Base-by-base conservation (phyloP, 805 yeast genomes). In the Deakozyma indianensis region DNA sequence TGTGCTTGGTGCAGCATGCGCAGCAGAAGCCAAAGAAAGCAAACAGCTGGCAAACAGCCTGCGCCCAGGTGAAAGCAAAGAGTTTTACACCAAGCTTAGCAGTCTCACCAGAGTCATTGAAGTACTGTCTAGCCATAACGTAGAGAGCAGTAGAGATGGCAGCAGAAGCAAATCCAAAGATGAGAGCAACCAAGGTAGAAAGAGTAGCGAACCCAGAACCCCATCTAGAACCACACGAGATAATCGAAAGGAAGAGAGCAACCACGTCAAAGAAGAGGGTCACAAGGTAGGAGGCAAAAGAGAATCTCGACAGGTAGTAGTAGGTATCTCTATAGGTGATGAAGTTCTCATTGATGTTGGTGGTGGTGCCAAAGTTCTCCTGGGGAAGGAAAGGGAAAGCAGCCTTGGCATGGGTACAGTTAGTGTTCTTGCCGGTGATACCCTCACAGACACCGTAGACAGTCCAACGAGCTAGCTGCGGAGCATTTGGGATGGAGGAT, bases 301-400 rank as follows among this genome's bases (percentile, higher is more conserved):
- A 78, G 55, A 80, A 73, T 53, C 90, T 74, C 18, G 85, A 72
- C 56, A 80, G 63, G 63, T 78, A 80, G 65, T 70, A 85, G 61
- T 72, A 79, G 38, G 73, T 63, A 51, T 72, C 66, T 50, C 75
- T 68, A 58, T 70, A 59, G 25, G 61, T 53, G 44, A 65, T 53
- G 53, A 86, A 78, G 22, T 65, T 63, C 2, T 57, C 28, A 22
- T 94, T 94, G 43, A 80, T 70, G 43, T 69, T 70, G 4, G 50
- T 48, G 35, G 66, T 56, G 44, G 79, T 68, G 42, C 70, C 72
- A 55, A 86, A 86, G 66, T 85, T 84, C 55, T 75, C 77, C 42
- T 63, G 73, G 23, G 96, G 96, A 22, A 94, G 83, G 59, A 87
- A 77, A 40, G 95, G 86, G 64, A 71, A 79, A n/a, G 84, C 96